Evolutionary conservation across 164 flowering plant genomes (phyloP).

Genomic region (Stephania yunnanensis): DNA sequence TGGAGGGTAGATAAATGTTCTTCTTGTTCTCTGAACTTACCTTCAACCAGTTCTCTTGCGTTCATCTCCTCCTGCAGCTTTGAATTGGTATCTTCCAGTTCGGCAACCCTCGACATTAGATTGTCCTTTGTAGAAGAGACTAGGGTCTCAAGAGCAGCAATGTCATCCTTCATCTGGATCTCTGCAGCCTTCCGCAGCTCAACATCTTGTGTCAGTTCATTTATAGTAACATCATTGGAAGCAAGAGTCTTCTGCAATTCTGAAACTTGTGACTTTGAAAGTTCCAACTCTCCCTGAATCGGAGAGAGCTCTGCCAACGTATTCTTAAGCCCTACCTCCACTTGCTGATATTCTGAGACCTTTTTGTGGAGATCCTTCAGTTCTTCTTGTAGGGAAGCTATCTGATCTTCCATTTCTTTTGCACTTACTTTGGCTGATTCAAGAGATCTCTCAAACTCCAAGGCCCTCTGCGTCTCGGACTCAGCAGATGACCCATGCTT

Average conservation of each 20-base stretch:
- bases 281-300: slow-evolving; percentile 47
- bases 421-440: slow-evolving; percentile 51
- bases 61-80: slow-evolving; percentile 50
- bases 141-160: slow-evolving; percentile 35
- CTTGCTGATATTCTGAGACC: slow-evolving; percentile 54
- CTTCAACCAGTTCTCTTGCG: slow-evolving; percentile 34
- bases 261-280: slow-evolving; percentile 42
- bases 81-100: slow-evolving; percentile 46
- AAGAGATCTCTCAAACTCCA: slow-evolving; percentile 66
- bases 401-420: slow-evolving; percentile 63
- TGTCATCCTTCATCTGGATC: slow-evolving; percentile 47
- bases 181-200: slow-evolving; percentile 49
- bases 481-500: slow-evolving; percentile 59
- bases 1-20: slow-evolving; percentile 24
- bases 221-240: slow-evolving; percentile 40
- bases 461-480: slow-evolving; percentile 51
- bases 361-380: slow-evolving; percentile 57
- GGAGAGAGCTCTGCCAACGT: slow-evolving; percentile 43
- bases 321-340: slow-evolving; percentile 55
- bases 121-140: slow-evolving; percentile 43
- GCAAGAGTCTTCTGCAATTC: slow-evolving; percentile 47
- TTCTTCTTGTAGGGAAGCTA: slow-evolving; percentile 57
- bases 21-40: slow-evolving; percentile 31
- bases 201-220: slow-evolving; percentile 51
- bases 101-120: slow-evolving; percentile 49